Evolutionary conservation across 1,139 yeast genomes (phyloP).

Genomic region (Candida tetrigidarum): DNA sequence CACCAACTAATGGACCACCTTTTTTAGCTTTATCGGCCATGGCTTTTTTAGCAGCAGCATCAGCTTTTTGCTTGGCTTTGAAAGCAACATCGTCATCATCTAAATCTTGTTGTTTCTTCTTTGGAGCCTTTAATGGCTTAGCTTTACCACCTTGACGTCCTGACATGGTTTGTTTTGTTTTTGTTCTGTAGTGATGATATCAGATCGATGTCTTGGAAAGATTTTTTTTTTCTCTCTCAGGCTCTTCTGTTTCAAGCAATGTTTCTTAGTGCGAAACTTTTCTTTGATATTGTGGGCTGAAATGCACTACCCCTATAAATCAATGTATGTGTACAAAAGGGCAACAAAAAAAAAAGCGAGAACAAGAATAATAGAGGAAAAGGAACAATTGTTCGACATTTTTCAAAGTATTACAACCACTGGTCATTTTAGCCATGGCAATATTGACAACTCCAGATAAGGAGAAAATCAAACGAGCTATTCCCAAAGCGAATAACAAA

Average conservation of each 20-base stretch:
- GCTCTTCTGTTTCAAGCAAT: background rate
- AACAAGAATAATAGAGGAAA: too few species aligned
- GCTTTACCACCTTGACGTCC: conserved; percentile 80
- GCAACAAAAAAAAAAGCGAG: background rate
- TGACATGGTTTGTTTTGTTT: conserved; percentile 47
- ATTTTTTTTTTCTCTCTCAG: conserved; percentile 1
- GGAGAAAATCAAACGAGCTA: conserved; percentile 83
- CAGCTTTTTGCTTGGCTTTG: conserved; percentile 94
- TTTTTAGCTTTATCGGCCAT: conserved; percentile 86
- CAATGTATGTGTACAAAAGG: background rate
- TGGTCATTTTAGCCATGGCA: conserved; percentile 44
- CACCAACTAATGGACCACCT: conserved; percentile 91
- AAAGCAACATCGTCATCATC: conserved; percentile 91
- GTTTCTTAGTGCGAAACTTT: too few species aligned
- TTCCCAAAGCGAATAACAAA: conserved; percentile 89
- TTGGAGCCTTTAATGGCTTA: conserved; percentile 69
- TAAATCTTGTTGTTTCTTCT: conserved; percentile 70
- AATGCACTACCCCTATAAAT: conserved; percentile 7
- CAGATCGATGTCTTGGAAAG: background rate
- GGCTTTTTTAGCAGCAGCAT: conserved; percentile 89
- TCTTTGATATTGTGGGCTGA: background rate
- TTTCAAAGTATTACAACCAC: background rate
- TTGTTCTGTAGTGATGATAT: background rate
- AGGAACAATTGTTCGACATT: background rate
- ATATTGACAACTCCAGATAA: conserved; percentile 72